Base-by-base conservation (phyloP, 495 filamentous ascomycete genomes). In the Tuber calosporum region DNA sequence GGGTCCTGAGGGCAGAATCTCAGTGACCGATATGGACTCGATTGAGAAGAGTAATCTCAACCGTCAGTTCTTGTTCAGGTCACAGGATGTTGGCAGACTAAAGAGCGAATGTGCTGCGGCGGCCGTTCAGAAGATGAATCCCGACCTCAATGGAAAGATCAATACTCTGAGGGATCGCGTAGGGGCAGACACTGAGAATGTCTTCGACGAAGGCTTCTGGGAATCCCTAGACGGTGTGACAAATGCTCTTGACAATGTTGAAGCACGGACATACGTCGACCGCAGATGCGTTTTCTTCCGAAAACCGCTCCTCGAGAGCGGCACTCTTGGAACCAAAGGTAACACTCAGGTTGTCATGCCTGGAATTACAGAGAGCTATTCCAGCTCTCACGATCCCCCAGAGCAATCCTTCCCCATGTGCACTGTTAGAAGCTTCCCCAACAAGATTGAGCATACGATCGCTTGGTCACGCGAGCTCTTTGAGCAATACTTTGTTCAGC, bases 31-130 rank as follows among this genome's bases (percentile, higher is more conserved):
- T 81, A 98, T 96, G 90, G 96, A 99, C 78, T 91, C 92, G 74
- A 99, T 99, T 76, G 96, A 99, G 85, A 96, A 94, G 87, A 97
- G 94, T 85, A 99, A 99, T 82, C 87, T 99, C 53, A 99, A 99
- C 85, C 87, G 96, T 66, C 96, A 99, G 79, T 99, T 99, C 85
- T 83, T 99, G 22, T 99, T 99, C 89, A 87, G 96, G 39, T 86
- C 92, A 40, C 92, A 92, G 82, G 94, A 99, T 84, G 96, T 99
- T 48, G 96, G 96, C 39, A 91, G 93, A 81, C 87, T 97, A 82
- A 99, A 99, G 92, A 98, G 95, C 82, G 93, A 97, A 75, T 94
- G 92, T 82, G 96, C 96, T 38, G 91, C 96, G 34, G 87, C 87
- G 75, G 94, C 94, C 20, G 95, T 94, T 11, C 87, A 93, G 80